These are phyloP conservation scores for Colletotrichum zoysiae DNA, from an alignment of 2,329 filamentous ascomycete species.

Conservation along the genomic window DNA sequence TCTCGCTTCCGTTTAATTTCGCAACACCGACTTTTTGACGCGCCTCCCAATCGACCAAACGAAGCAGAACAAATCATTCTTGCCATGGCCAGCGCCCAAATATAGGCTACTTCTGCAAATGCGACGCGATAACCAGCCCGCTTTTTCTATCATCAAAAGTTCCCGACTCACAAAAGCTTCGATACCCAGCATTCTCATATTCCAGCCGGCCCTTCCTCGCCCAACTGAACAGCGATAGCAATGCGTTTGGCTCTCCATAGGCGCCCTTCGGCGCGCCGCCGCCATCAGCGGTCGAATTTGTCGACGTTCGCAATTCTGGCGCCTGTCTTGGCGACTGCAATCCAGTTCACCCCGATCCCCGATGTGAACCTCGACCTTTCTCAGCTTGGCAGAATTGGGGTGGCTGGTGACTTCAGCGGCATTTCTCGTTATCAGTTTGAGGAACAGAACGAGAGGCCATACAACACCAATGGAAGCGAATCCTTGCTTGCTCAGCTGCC, in stretches of 20 bases:
- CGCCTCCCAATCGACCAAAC: conserved; percentile 26
- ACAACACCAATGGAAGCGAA: conserved; percentile 81
- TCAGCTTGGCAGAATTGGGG: conserved; percentile 82
- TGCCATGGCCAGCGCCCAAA: conserved; percentile 35
- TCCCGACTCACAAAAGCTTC: conserved; percentile 22
- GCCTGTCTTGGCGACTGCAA: conserved; percentile 59
- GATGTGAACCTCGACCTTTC: conserved; percentile 82
- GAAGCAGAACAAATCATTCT: conserved; percentile 4
- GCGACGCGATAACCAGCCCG: conserved; percentile 27
- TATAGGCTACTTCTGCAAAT: conserved; percentile 34
- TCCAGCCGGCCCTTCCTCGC: not conserved
- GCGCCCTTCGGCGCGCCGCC: conserved; percentile 57
- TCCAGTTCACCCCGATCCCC: conserved; percentile 73
- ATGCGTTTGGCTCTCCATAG: conserved; percentile 64
- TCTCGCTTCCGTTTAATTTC: conserved; percentile 34
- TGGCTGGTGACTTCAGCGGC: conserved; percentile 90
- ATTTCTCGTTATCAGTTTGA: conserved; percentile 91
- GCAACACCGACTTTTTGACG: conserved; percentile 31
- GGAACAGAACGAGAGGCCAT: conserved; percentile 78
- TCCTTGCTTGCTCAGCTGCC: conserved; percentile 85
- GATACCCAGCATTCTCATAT: conserved; percentile 25
- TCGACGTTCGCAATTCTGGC: conserved; percentile 57
- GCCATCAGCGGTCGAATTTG: conserved; percentile 51
- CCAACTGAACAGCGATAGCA: conserved; percentile 43
- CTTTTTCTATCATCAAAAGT: conserved; percentile 18